Percentiles rank a stretch among this genome's conserved stretches.
Conservation (phyloP, 148 eudicot species). For the Camellia granthamiana region DNA sequence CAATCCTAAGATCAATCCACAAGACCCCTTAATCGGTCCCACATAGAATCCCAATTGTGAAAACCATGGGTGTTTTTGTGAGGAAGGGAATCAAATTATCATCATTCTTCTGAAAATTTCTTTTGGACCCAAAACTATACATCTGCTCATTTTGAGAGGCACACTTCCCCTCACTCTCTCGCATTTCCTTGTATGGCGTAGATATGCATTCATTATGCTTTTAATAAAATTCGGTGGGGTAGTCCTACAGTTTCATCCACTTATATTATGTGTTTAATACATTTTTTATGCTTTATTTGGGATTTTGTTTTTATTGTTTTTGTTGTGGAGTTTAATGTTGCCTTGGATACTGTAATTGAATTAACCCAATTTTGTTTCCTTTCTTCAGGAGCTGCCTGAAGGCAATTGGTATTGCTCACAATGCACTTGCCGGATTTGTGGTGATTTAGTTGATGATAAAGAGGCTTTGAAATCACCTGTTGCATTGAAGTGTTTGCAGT, state of each 20-base stretch:
- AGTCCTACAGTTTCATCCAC: too few relatives aligned
- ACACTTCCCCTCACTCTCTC: not conserved
- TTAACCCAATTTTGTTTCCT: slow-evolving; percentile 21
- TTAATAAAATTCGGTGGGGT: not conserved
- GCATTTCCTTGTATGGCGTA: not conserved
- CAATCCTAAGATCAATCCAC: too few relatives aligned
- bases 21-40: too few relatives aligned
- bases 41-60: too few relatives aligned
- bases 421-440: slow-evolving; percentile 78
- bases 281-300: slow-evolving; percentile 7
- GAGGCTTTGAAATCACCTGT: slow-evolving; percentile 34
- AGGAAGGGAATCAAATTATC: not conserved
- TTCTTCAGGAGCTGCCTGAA: slow-evolving; percentile 82
- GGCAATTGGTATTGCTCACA: slow-evolving; percentile 88
- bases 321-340: not conserved
- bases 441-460: slow-evolving; percentile 50
- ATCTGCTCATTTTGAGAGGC: not conserved
- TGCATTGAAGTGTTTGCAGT: slow-evolving; percentile 68
- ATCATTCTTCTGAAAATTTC: not conserved
- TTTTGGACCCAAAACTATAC: not conserved
- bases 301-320: not conserved
- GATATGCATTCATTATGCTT: not conserved
- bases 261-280: not conserved
- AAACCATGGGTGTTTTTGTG: too few relatives aligned
- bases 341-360: not conserved